A percentile compares a stretch with the other conserved stretches of the same genome.
These are phyloP conservation scores for Tubosaeta brunneosetosa DNA, from an alignment of 768 basidiomycete species.

Conservation along the genomic window DNA sequence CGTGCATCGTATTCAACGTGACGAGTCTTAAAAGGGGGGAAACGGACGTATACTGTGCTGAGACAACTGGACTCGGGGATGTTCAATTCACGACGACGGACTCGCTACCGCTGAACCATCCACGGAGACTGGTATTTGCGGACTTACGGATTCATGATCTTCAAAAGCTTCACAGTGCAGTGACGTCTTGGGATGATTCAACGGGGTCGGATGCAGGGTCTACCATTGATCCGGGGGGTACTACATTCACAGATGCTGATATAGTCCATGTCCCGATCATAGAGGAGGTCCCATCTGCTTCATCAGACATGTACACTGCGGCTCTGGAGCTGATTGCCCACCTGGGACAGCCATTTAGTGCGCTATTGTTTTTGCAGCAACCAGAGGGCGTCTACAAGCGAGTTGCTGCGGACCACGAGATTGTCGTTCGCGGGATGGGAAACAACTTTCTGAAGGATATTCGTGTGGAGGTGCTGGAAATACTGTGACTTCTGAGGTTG, in stretches of 20 bases:
- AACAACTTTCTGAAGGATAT: neutral
- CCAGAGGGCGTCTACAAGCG: neutral
- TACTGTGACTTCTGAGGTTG: neutral
- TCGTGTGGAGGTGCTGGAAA: neutral
- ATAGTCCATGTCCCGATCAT: neutral
- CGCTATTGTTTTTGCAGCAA: constrained; percentile 2
- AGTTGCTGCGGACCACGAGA: constrained; percentile 7
- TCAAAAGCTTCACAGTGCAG: neutral
- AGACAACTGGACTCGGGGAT: neutral
- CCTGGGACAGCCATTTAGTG: constrained; percentile 2
- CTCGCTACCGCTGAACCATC: neutral
- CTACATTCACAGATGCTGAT: neutral
- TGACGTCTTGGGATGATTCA: neutral
- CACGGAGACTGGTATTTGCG: neutral
- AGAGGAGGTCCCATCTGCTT: neutral
- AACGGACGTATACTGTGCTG: neutral
- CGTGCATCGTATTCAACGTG: constrained; percentile 1
- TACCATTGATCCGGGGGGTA: neutral
- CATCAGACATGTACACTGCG: neutral
- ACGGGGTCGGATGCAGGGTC: neutral
- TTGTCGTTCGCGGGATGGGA: neutral
- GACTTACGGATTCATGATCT: neutral
- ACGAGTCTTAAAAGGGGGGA: neutral
- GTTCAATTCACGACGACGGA: constrained; percentile 1
- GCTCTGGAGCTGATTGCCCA: constrained; percentile 4